Percentiles rank a stretch among this genome's conserved stretches.
phyloP scores from a whole-genome alignment of 352 stramenopile genomes.

The Aphanomyces cochlioides region DNA sequence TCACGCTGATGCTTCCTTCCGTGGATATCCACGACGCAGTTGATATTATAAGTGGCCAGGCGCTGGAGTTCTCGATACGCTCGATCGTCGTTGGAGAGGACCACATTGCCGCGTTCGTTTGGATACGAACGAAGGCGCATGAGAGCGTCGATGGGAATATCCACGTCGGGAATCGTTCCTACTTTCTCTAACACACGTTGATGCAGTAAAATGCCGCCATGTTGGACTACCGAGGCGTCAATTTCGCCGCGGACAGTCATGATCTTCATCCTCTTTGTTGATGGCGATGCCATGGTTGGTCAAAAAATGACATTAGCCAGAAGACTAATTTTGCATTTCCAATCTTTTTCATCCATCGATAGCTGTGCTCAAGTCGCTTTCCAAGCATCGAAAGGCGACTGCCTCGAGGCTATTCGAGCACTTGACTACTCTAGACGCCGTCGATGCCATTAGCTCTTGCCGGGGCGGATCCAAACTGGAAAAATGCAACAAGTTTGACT shows the following conservation, averaged over 20 bases:
- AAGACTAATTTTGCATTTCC: too few species aligned
- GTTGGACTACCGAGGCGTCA: constrained; percentile 37
- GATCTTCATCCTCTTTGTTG: constrained; percentile 39
- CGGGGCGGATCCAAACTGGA: too few species aligned
- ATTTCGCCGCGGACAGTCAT: constrained; percentile 49
- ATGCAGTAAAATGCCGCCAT: constrained; percentile 8
- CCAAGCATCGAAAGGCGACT: too few species aligned
- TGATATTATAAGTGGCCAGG: constrained; percentile 27
- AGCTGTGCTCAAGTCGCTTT: too few species aligned
- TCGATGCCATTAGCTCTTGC: too few species aligned
- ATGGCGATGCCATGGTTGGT: background rate
- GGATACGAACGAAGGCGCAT: constrained; percentile 49
- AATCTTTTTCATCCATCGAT: too few species aligned
- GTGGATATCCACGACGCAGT: constrained; percentile 25
- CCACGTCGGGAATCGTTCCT: background rate
- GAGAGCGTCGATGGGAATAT: constrained; percentile 42
- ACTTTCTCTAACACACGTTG: constrained; percentile 26
- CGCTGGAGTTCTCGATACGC: constrained; percentile 63
- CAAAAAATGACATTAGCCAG: too few species aligned
- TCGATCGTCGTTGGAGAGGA: constrained; percentile 66
- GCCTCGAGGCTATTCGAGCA: too few species aligned
- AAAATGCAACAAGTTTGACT: too few species aligned
- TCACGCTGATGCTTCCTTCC: background rate
- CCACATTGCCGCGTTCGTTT: constrained; percentile 45
- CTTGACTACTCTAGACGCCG: too few species aligned